Percentiles rank a stretch among this genome's conserved stretches.
These are phyloP conservation scores for Nicotiana undulata DNA, from an alignment of 257 asterid genomes.

Conservation along the genomic window DNA sequence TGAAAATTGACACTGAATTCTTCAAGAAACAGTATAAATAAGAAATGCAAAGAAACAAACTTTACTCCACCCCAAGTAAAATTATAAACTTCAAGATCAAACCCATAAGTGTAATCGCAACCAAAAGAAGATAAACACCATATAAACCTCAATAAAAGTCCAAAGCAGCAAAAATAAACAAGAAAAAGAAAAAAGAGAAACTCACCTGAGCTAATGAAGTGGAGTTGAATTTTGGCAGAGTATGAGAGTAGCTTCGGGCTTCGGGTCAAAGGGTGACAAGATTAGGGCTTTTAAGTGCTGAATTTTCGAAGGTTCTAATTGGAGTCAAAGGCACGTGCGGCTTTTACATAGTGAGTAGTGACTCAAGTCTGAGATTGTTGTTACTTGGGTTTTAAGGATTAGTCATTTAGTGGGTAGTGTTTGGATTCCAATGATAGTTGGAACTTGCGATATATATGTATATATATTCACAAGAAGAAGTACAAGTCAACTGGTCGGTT, in stretches of 20 bases:
- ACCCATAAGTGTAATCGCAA: background rate
- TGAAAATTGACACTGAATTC: background rate
- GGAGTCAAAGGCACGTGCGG: conserved; percentile 6
- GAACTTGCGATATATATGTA: no score
- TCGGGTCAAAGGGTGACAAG: background rate
- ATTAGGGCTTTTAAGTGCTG: conserved; percentile 1
- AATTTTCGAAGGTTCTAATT: background rate
- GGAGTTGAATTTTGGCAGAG: background rate
- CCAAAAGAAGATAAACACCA: no score
- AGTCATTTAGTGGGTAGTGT: background rate
- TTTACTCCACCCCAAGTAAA: background rate
- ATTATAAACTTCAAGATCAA: background rate
- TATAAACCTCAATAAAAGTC: background rate
- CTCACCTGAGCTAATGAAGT: background rate
- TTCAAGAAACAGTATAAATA: background rate
- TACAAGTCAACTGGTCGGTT: no score
- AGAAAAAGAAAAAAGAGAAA: background rate
- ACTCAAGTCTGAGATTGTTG: background rate
- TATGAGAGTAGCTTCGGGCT: background rate
- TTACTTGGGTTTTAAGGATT: background rate
- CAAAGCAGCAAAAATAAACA: background rate
- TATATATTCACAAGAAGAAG: no score
- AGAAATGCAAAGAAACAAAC: background rate
- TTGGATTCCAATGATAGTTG: background rate
- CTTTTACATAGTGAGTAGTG: no score